Conservation (phyloP, 257 asterid species). For the Ehretia macrophylla region DNA sequence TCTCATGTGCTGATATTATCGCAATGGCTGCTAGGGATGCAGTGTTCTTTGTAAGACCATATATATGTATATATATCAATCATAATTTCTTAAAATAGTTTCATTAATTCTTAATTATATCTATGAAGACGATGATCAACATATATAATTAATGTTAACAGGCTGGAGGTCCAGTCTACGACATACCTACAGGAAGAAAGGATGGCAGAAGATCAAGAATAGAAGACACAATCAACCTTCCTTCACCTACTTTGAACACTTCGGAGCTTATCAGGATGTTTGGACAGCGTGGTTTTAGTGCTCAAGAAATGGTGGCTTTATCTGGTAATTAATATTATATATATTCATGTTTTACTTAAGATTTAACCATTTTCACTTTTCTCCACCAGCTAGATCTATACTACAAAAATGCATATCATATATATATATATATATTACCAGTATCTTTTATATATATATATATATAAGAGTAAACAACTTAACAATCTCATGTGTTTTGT, state of each 20-base stretch:
- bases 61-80: background rate
- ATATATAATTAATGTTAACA: slow-evolving; percentile 8
- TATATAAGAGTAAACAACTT: no score
- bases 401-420: no score
- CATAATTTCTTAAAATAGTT: background rate
- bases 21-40: slow-evolving; percentile 95
- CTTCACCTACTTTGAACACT: slow-evolving; percentile 67
- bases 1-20: slow-evolving; percentile 89
- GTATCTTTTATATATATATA: no score
- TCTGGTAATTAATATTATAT: slow-evolving; percentile 39
- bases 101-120: background rate
- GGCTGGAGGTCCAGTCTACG: slow-evolving; percentile 90
- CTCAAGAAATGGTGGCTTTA: slow-evolving; percentile 86
- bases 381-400: no score
- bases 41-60: slow-evolving; percentile 70
- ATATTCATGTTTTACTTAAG: background rate
- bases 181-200: slow-evolving; percentile 75
- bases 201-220: slow-evolving; percentile 84
- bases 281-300: slow-evolving; percentile 69
- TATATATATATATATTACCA: no score
- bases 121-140: no score
- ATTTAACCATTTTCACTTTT: no score
- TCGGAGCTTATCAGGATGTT: slow-evolving; percentile 65
- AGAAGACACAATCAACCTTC: slow-evolving; percentile 77
- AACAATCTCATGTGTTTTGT: no score